These are phyloP conservation scores for Mortierella sp. DNA, from an alignment of 371 early-diverging fungal genomes.

Conservation along the genomic window DNA sequence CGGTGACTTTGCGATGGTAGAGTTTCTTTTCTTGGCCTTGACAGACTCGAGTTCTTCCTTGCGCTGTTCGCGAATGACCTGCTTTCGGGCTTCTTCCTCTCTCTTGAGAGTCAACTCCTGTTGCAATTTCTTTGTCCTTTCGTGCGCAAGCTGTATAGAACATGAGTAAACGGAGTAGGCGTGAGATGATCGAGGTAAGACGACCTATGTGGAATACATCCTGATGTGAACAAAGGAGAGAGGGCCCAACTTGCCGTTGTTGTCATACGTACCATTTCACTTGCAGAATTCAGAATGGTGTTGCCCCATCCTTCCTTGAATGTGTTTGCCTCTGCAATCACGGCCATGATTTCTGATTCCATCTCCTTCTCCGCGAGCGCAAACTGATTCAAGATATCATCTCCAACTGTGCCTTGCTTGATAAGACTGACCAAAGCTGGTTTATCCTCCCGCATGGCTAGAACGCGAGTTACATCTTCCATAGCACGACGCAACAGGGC, in stretches of 20 bases:
- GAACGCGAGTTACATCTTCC: conserved; percentile 80
- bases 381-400: conserved; percentile 88
- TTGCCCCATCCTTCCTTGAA: conserved; percentile 89
- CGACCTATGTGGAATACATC: not conserved
- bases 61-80: conserved; percentile 51
- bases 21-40: conserved; percentile 17
- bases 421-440: conserved; percentile 82
- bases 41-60: conserved; percentile 16
- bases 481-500: conserved; percentile 90
- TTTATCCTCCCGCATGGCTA: conserved; percentile 86
- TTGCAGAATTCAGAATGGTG: conserved; percentile 85
- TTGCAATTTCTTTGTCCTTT: conserved; percentile 62
- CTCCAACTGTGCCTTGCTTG: conserved; percentile 87
- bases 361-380: conserved; percentile 84
- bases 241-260: too few species aligned
- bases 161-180: not conserved
- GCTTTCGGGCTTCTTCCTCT: conserved; percentile 53
- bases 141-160: conserved; percentile 47
- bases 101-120: conserved; percentile 56
- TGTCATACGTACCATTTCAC: conserved; percentile 73
- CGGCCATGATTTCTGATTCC: conserved; percentile 83
- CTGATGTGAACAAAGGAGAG: too few species aligned
- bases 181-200: not conserved
- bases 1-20: too few species aligned
- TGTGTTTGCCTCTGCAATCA: conserved; percentile 83